Evolutionary conservation across 345 rosid genomes (phyloP).

Genomic region (Punica granatum): DNA sequence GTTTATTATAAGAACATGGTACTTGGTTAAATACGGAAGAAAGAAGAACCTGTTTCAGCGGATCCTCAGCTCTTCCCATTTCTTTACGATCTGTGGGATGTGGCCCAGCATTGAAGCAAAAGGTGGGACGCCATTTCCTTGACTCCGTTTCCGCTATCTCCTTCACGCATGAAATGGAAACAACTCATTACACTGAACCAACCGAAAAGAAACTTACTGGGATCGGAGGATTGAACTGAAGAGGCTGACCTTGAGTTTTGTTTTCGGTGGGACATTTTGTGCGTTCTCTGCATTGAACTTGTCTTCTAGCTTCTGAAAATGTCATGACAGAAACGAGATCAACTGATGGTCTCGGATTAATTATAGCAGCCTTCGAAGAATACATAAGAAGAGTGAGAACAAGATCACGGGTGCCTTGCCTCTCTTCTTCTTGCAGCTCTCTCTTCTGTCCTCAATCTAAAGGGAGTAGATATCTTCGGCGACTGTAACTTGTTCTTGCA

Average conservation of each 20-base stretch:
- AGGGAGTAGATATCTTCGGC: constrained; percentile 57
- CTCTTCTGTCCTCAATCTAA: constrained; percentile 66
- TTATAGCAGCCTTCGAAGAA: not conserved
- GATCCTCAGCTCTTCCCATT: constrained; percentile 10
- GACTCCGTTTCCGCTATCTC: constrained; percentile 9
- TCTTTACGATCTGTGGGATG: constrained; percentile 5
- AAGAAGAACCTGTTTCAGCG: not conserved
- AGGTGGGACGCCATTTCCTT: constrained; percentile 9
- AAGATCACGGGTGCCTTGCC: constrained; percentile 34
- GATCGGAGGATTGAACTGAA: not conserved
- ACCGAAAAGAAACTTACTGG: not conserved
- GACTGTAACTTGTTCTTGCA: constrained; percentile 56
- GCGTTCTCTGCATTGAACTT: constrained; percentile 48
- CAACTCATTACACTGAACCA: not conserved
- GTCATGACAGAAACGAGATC: constrained; percentile 1
- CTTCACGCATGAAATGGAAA: not conserved
- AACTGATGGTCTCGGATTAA: not conserved
- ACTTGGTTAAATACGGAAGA: constrained; percentile 13
- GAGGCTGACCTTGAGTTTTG: constrained; percentile 24
- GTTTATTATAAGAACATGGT: not conserved
- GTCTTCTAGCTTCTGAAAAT: constrained; percentile 68
- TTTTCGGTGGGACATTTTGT: constrained; percentile 37
- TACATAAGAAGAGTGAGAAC: not conserved
- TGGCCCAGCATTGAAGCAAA: constrained; percentile 8
- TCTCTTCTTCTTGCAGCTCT: constrained; percentile 75